Conservation (phyloP, 2,329 filamentous ascomycete genomes). For the Penicillium sp. region DNA sequence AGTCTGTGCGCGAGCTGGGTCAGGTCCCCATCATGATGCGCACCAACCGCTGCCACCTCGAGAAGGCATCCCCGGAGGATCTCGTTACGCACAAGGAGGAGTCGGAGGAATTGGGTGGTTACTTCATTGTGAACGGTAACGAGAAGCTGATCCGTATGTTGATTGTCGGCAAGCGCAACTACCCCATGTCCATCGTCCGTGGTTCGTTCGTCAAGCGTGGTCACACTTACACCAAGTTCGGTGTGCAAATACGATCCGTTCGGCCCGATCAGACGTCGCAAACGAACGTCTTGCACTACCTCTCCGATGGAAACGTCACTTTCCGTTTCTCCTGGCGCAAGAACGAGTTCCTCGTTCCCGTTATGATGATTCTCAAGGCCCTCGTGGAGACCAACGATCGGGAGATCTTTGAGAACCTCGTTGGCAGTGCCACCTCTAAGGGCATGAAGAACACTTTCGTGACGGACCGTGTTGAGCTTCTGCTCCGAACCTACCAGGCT, state of each 20-base stretch:
- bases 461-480: conserved; percentile 88
- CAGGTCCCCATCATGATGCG: conserved; percentile 92
- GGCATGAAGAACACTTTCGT: conserved; percentile 88
- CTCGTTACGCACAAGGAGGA: conserved; percentile 91
- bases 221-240: conserved; percentile 83
- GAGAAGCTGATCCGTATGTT: conserved; percentile 96
- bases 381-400: conserved; percentile 94
- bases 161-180: conserved; percentile 88
- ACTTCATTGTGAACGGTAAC: conserved; percentile 97
- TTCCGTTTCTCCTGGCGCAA: conserved; percentile 99
- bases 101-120: conserved; percentile 92
- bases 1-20: conserved; percentile 83
- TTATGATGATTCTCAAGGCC: conserved; percentile 96
- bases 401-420: conserved; percentile 92
- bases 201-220: conserved; percentile 89
- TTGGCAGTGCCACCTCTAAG: conserved; percentile 77
- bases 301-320: conserved; percentile 93
- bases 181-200: conserved; percentile 91
- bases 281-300: conserved; percentile 95
- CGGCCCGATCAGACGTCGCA: conserved; percentile 98
- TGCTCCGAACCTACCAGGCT: conserved; percentile 90
- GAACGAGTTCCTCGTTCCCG: conserved; percentile 93
- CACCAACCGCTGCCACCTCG: conserved; percentile 90
- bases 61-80: conserved; percentile 80
- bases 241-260: conserved; percentile 89